phyloP scores from a whole-genome alignment of 805 yeast species.

The Zygotorulaspora sp. region DNA sequence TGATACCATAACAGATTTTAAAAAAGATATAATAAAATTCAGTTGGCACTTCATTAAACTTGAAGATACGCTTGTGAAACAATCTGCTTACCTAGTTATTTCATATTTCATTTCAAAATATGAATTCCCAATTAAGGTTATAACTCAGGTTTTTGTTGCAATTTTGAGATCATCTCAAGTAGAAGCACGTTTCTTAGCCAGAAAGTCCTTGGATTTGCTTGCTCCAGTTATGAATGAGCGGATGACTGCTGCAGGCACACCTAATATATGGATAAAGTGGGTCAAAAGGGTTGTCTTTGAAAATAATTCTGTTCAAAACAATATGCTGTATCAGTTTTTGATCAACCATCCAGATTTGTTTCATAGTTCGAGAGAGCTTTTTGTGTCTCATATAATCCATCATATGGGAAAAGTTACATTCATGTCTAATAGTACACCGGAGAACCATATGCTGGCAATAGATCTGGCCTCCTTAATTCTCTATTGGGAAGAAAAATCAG shows the following conservation, averaged over 20 bases:
- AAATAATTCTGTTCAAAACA: conserved; percentile 80
- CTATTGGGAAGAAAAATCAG: conserved; percentile 71
- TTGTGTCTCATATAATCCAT: conserved; percentile 79
- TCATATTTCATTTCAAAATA: conserved; percentile 80
- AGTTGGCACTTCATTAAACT: conserved; percentile 90
- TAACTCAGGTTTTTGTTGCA: conserved; percentile 89
- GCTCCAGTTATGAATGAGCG: conserved; percentile 82
- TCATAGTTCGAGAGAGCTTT: conserved; percentile 81
- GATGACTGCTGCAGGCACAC: conserved; percentile 47
- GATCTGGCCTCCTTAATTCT: conserved; percentile 83
- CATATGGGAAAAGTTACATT: conserved; percentile 90
- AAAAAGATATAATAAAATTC: conserved; percentile 85
- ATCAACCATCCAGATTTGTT: conserved; percentile 81
- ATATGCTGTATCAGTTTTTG: conserved; percentile 83
- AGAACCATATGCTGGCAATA: conserved; percentile 79
- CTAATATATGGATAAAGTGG: conserved; percentile 81
- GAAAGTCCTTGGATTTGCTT: conserved; percentile 79
- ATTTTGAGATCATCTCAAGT: conserved; percentile 75
- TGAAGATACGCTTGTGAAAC: conserved; percentile 85
- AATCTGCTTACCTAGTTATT: conserved; percentile 86
- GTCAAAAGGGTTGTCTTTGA: conserved; percentile 89
- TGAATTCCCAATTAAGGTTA: conserved; percentile 84
- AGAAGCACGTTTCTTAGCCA: conserved; percentile 78
- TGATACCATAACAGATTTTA: conserved; percentile 48
- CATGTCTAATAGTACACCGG: conserved; percentile 68